Evolutionary conservation across 2,329 filamentous ascomycete species (phyloP).

Genomic region (Aspergillus sp.): DNA sequence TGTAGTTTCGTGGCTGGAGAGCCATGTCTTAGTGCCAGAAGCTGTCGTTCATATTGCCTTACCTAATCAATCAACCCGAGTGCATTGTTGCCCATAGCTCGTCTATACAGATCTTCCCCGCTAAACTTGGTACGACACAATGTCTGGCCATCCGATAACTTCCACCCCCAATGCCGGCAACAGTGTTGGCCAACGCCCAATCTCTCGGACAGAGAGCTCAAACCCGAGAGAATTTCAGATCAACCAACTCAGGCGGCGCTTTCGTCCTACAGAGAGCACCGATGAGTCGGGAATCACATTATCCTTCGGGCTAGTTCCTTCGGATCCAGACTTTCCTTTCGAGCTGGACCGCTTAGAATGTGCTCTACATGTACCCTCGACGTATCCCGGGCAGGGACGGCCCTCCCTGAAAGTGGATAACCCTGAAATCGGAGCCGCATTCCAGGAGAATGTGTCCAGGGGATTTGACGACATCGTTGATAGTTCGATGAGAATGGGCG

Average conservation of each 20-base stretch:
- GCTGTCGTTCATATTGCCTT: background rate
- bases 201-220: conserved; percentile 62
- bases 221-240: conserved; percentile 75
- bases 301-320: conserved; percentile 66
- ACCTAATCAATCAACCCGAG: background rate
- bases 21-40: background rate
- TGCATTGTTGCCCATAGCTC: background rate
- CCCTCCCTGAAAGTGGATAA: conserved; percentile 67
- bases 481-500: conserved; percentile 47
- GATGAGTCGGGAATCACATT: conserved; percentile 56
- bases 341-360: conserved; percentile 70
- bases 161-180: conserved; percentile 2
- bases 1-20: background rate
- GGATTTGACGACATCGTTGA: conserved; percentile 68
- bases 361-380: conserved; percentile 62
- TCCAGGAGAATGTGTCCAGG: conserved; percentile 72
- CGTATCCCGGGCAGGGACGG: conserved; percentile 57
- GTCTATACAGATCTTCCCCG: background rate
- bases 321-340: conserved; percentile 82
- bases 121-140: background rate
- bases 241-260: conserved; percentile 69
- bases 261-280: conserved; percentile 50
- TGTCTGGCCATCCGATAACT: conserved; percentile 36
- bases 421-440: conserved; percentile 68
- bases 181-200: conserved; percentile 58